Conservation (phyloP, 305 asterid genomes). For the Fraxinus nigra region DNA sequence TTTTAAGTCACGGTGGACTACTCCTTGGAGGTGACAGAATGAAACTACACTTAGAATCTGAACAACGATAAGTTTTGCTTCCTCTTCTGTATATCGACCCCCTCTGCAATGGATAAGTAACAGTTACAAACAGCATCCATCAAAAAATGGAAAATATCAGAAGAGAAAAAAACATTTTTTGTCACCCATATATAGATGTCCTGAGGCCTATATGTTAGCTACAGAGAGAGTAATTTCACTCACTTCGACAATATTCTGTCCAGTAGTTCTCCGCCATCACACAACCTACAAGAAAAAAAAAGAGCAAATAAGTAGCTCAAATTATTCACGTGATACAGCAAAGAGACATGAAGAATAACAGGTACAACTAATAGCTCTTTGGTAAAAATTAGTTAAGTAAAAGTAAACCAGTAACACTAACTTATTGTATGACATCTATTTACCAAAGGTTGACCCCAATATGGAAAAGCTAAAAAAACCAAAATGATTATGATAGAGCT, state of each 20-base stretch:
- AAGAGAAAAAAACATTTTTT: not conserved
- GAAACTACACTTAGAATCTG: constrained; percentile 89
- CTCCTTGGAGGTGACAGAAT: constrained; percentile 95
- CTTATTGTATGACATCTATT: not conserved
- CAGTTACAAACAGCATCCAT: constrained; percentile 22
- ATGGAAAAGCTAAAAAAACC: not conserved
- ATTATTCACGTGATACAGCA: constrained; percentile 6
- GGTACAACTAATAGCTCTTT: not conserved
- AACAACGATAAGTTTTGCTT: constrained; percentile 77
- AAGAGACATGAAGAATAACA: not conserved
- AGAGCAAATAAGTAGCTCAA: constrained; percentile 5
- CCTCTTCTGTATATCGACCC: constrained; percentile 85
- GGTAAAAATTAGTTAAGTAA: not conserved
- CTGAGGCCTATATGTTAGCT: not conserved
- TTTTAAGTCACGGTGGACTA: constrained; percentile 95
- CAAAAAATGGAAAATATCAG: constrained; percentile 22
- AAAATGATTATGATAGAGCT: not conserved
- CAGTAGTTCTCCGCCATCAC: constrained; percentile 97
- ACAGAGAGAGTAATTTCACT: constrained; percentile 20
- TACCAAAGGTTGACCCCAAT: not conserved
- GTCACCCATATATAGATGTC: constrained; percentile 3
- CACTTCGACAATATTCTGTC: constrained; percentile 85
- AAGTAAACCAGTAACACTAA: not conserved
- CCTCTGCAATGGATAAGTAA: constrained; percentile 59
- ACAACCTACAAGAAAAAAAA: constrained; percentile 53